Evolutionary conservation across 2,329 filamentous ascomycete species (phyloP).

Genomic region (Hypoxylon sp.): DNA sequence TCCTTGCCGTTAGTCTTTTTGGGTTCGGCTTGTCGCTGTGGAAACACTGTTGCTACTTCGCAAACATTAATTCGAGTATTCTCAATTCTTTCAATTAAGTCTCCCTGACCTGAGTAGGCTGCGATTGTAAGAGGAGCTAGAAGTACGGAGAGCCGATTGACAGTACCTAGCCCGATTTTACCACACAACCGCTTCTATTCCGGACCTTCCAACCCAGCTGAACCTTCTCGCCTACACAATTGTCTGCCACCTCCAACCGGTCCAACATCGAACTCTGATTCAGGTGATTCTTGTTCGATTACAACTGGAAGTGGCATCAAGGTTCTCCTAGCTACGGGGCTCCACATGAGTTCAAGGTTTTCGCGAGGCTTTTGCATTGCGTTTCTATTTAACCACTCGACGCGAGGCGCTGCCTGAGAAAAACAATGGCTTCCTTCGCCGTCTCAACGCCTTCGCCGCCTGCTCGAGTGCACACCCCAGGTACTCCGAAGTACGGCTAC

Average conservation of each 20-base stretch:
- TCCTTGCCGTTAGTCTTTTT: constrained; percentile 24
- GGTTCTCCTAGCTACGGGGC: neutral
- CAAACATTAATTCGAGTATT: constrained; percentile 20
- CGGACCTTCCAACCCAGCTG: neutral
- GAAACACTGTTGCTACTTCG: constrained; percentile 22
- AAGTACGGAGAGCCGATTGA: neutral
- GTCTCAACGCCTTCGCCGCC: constrained; percentile 74
- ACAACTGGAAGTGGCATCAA: neutral
- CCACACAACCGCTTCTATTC: neutral
- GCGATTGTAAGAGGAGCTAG: neutral
- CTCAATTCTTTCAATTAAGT: constrained; percentile 17
- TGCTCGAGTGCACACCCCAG: constrained; percentile 73
- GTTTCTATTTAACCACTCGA: neutral
- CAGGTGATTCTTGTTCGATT: neutral
- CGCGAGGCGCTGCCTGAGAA: constrained; percentile 7
- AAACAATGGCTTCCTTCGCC: constrained; percentile 57
- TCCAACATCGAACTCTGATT: neutral
- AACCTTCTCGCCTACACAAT: neutral
- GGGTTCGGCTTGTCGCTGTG: constrained; percentile 16
- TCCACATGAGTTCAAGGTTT: neutral
- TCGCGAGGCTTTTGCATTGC: neutral
- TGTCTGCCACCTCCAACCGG: neutral
- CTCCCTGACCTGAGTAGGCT: constrained; percentile 2
- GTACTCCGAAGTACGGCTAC: constrained; percentile 77
- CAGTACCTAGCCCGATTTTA: neutral